phyloP scores from a whole-genome alignment of 2,329 filamentous ascomycete species.

The Rhynchosporium secalis region DNA sequence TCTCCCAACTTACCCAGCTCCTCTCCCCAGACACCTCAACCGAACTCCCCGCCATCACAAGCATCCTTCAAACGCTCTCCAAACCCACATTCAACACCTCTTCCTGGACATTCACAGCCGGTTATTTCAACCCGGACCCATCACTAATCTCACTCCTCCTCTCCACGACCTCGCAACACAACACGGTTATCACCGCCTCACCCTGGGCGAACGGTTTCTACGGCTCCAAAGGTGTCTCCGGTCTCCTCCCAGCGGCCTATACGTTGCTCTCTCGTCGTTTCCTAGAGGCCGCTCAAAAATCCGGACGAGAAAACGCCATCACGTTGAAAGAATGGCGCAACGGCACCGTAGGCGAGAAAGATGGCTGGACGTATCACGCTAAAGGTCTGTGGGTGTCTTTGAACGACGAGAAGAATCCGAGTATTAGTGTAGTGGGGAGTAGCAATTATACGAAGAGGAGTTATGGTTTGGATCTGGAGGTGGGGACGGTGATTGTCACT shows the following conservation, averaged over 20 bases:
- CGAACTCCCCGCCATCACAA: constrained; percentile 79
- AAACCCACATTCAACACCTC: constrained; percentile 63
- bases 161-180: constrained; percentile 65
- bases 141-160: constrained; percentile 79
- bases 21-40: constrained; percentile 79
- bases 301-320: constrained; percentile 57
- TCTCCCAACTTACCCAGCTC: constrained; percentile 85
- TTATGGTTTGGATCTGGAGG: constrained; percentile 89
- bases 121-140: constrained; percentile 96
- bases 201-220: constrained; percentile 97
- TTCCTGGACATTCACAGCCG: constrained; percentile 94
- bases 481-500: constrained; percentile 84
- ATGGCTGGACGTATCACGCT: constrained; percentile 96
- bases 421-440: constrained; percentile 82
- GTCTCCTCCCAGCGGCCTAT: constrained; percentile 88
- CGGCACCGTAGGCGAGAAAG: constrained; percentile 77
- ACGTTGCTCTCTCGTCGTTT: constrained; percentile 85
- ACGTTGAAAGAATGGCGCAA: constrained; percentile 83
- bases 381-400: constrained; percentile 92
- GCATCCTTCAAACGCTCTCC: constrained; percentile 69
- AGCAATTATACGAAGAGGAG: constrained; percentile 95
- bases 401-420: constrained; percentile 63
- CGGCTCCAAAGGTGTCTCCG: constrained; percentile 81
- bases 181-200: constrained; percentile 87
- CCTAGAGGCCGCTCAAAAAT: constrained; percentile 47